Base-by-base conservation (phyloP, 176 grass and related monocot species). In the Oryza glaberrima region DNA sequence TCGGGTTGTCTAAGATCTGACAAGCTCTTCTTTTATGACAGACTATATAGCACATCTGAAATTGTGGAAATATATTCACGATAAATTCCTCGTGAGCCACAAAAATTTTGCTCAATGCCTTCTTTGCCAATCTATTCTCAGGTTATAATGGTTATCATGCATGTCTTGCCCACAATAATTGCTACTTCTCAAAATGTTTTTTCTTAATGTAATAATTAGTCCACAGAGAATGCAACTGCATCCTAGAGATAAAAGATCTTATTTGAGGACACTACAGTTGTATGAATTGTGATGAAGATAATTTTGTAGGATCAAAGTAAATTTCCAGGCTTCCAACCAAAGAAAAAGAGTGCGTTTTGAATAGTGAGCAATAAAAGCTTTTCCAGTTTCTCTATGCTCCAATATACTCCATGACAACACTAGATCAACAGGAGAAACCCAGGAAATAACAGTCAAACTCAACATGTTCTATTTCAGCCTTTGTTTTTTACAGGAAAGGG, bases 371-470 rank as follows among this genome's bases (percentile, higher is more conserved):
- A 32, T 47, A 51, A 69, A 51, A 52, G 44, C 13, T 80, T 22
- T 67, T 69, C 35, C 30, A 25, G 10, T 22, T 73, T 67, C 41
- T 4, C 6, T 52, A 52, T 36, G 28, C 58, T 67, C 61, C n/a
- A 67, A 67, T 19, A 17, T 68, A n/a, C n/a, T 68, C 34, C 14
- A 40, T 36, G 67, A 64, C 20, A 85, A 85, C 23, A 85, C 19
- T 19, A 30, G 17, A 45, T 5, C 43, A 86, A 72, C 25, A 38
- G 36, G 49, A 73, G 25, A 26, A 67, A 80, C 28, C 45, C 63
- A 79, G 2, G 65, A 40, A 77, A 77, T n/a, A 71, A 69, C 7
- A 70, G 38, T 61, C 66, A 46, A 32, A 77, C 7, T 34, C 9
- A 34, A 7, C n/a, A 47, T 14, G 7, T 60, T 60, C 17, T 60